phyloP scores from a whole-genome alignment of 345 rosid species.

The Erodium maritimum region DNA sequence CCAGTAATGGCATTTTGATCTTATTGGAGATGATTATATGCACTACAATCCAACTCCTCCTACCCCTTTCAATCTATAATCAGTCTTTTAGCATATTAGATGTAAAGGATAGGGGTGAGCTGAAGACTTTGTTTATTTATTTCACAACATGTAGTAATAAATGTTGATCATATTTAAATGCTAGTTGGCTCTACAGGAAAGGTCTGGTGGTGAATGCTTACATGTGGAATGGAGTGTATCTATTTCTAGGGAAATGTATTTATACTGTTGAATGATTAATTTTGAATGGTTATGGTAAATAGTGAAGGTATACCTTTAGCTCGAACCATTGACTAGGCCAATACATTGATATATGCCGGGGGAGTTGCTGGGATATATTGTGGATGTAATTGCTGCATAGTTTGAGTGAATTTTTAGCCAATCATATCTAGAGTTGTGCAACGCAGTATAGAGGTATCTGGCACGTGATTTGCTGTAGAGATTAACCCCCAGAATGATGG shows the following conservation, averaged over 20 bases:
- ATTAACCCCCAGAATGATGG: not conserved
- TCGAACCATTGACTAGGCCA: not conserved
- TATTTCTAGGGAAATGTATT: no score
- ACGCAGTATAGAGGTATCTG: no score
- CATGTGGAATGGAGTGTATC: not conserved
- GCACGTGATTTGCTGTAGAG: not conserved
- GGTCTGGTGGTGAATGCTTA: not conserved
- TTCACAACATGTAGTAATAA: no score
- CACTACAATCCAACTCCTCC: no score
- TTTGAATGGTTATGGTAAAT: no score
- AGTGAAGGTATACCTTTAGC: not conserved
- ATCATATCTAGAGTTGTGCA: not conserved
- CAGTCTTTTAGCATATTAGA: no score
- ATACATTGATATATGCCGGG: not conserved
- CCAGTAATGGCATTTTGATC: no score
- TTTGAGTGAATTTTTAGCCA: not conserved
- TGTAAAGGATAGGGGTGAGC: not conserved
- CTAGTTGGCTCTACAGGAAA: not conserved
- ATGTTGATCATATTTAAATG: no score
- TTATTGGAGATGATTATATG: no score
- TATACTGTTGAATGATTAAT: no score
- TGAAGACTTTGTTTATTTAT: no score
- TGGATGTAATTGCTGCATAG: not conserved
- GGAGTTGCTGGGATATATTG: not conserved
- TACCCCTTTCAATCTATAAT: no score